Evolutionary conservation across 768 basidiomycete genomes (phyloP).

Genomic region (Auricularia heimuer): DNA sequence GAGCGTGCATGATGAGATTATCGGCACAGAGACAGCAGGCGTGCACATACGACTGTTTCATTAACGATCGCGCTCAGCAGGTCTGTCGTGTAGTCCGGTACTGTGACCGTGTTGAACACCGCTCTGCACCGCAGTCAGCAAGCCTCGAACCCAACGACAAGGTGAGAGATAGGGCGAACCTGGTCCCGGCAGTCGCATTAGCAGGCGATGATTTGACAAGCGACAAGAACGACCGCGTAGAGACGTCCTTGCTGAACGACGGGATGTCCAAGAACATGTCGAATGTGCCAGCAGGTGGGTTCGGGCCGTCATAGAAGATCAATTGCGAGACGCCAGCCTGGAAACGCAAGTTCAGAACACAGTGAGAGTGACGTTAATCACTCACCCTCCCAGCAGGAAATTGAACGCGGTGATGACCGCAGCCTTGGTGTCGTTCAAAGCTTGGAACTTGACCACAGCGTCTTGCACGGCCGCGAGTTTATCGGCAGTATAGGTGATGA

Average conservation of each 20-base stretch:
- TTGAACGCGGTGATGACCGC: slow-evolving; percentile 38
- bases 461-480: slow-evolving; percentile 16
- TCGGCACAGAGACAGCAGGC: background rate
- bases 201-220: slow-evolving; percentile 31
- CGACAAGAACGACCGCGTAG: slow-evolving; percentile 31
- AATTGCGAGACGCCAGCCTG: slow-evolving; percentile 21
- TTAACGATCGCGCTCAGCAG: slow-evolving; percentile 35
- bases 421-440: slow-evolving; percentile 43
- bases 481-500: slow-evolving; percentile 23
- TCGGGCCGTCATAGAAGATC: slow-evolving; percentile 52
- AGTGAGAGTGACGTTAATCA: background rate
- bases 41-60: slow-evolving; percentile 29
- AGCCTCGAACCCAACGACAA: slow-evolving; percentile 12
- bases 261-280: slow-evolving; percentile 42
- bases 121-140: slow-evolving; percentile 6
- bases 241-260: slow-evolving; percentile 25
- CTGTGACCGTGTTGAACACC: slow-evolving; percentile 35
- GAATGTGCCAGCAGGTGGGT: slow-evolving; percentile 38
- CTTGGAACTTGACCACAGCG: slow-evolving; percentile 33
- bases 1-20: too few relatives aligned
- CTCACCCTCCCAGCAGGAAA: slow-evolving; percentile 25
- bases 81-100: slow-evolving; percentile 25
- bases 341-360: background rate
- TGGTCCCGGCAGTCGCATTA: slow-evolving; percentile 12
- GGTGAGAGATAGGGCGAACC: slow-evolving; percentile 21